phyloP scores from a whole-genome alignment of 2,329 filamentous ascomycete species.

The Lachnellula occidentalis region DNA sequence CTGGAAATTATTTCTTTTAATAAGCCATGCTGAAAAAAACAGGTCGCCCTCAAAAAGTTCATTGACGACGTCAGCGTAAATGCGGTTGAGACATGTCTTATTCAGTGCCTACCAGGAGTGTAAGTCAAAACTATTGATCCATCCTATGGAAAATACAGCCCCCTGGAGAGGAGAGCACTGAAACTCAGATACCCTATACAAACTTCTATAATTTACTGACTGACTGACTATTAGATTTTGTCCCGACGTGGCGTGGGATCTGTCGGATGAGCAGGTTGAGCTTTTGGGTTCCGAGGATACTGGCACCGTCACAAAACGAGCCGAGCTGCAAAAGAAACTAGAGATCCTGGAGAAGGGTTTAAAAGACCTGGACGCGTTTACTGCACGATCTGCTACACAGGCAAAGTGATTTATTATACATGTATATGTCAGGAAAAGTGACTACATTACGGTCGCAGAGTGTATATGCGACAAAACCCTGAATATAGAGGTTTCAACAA shows the following conservation, averaged over 20 bases:
- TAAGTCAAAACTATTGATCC: not conserved
- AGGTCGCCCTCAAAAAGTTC: conserved; percentile 11
- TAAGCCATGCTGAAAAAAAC: not conserved
- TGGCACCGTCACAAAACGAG: not conserved
- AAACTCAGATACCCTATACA: not conserved
- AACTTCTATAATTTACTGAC: not conserved
- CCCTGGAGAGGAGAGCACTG: not conserved
- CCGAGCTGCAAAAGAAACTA: conserved; percentile 1
- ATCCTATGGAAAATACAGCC: not conserved
- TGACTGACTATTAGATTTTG: not conserved
- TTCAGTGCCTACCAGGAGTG: conserved; percentile 7
- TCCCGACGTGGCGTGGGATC: conserved; percentile 6
- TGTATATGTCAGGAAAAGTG: too few relatives aligned
- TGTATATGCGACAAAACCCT: too few relatives aligned
- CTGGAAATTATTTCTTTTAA: not conserved
- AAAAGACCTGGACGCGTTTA: conserved; percentile 2
- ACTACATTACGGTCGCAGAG: too few relatives aligned
- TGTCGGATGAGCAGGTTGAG: conserved; percentile 5
- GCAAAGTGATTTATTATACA: not conserved
- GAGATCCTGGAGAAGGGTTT: not conserved
- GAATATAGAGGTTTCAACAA: too few relatives aligned
- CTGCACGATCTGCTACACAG: not conserved
- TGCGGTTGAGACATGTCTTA: conserved; percentile 8
- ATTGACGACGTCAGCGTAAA: conserved; percentile 8
- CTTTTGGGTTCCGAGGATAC: not conserved